Evolutionary conservation across 2,329 filamentous ascomycete genomes (phyloP), one percentile per base, ranked within the genome.

Genomic region (Trichoderma sp.): DNA sequence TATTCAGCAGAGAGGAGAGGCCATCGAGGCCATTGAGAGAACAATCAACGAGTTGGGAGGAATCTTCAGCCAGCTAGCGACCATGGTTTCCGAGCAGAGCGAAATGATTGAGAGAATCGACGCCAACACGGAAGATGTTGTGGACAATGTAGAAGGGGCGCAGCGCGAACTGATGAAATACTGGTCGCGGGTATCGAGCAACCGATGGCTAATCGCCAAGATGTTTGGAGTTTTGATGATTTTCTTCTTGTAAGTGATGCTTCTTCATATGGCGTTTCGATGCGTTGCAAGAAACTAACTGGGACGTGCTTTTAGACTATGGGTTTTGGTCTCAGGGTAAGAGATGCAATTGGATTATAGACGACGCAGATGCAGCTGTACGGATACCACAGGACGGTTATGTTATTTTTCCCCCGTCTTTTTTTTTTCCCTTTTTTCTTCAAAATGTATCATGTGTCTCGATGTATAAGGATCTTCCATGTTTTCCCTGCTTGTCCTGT

Each of bases 51-150:
- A 99, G 80, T 86, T 99, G 1, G 96, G 96, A 32, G 85, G 85
- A 65, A 98, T 98, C 73, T 98, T 98, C 80, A 93, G 94, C 9
- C 95, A 99, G 81, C 85, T 99, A 64, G 95, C 96, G 43, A 91
- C 93, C 75, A 98, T 99, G 96, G 96, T 99, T 34, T 94, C 92
- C 70, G 95, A 99, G 81, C 96, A 99, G 83, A 94, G 93, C 73
- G 96, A 98, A 82, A 97, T 97, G 92, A 97, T 99, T 75, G 94
- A 98, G 82, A 88, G 95, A 64, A 98, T 98, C 78, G 95, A 98
- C 78, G 95, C 95, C 75, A 98, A 98, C 81, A 98, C 95, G 1
- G 96, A 99, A 79, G 95, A 98, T 77, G 94, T 99, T 6, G 95
- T 99, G 69, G 95, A 98, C 78, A 99, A 99, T 77, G 95, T 99